phyloP scores from a whole-genome alignment of 352 stramenopile genomes.

The Pythium guiyangense region DNA sequence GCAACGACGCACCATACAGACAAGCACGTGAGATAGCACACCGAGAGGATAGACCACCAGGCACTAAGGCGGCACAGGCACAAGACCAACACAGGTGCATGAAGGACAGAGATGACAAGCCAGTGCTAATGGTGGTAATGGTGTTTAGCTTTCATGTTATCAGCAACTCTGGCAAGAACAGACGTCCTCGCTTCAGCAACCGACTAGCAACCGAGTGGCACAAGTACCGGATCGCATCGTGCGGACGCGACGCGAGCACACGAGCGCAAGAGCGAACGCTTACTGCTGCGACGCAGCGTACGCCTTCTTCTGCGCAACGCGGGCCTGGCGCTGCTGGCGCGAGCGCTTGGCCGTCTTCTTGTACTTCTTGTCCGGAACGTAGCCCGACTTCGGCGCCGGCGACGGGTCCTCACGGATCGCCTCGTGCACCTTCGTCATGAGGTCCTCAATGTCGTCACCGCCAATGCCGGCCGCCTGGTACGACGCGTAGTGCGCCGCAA shows the following conservation, averaged over 20 bases:
- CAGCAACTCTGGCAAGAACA: neutral
- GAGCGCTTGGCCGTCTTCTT: slow-evolving; percentile 93
- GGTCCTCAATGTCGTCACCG: slow-evolving; percentile 90
- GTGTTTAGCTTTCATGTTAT: slow-evolving; percentile 21
- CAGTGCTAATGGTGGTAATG: slow-evolving; percentile 4
- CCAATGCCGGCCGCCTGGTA: slow-evolving; percentile 93
- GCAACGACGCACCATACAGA: too few relatives aligned
- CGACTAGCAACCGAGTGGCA: neutral
- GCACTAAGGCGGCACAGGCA: too few relatives aligned
- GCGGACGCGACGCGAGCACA: neutral
- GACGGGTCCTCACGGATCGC: slow-evolving; percentile 97
- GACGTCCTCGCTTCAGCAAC: neutral
- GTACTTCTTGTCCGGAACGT: slow-evolving; percentile 92
- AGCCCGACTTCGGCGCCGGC: slow-evolving; percentile 89
- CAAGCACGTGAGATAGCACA: too few relatives aligned
- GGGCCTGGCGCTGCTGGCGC: slow-evolving; percentile 93
- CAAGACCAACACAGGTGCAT: too few relatives aligned
- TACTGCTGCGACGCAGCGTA: slow-evolving; percentile 66
- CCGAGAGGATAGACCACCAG: too few relatives aligned
- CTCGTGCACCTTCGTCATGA: slow-evolving; percentile 95
- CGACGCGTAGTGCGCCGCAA: slow-evolving; percentile 95
- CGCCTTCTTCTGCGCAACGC: slow-evolving; percentile 97
- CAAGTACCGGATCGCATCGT: neutral
- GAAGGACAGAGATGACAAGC: neutral
- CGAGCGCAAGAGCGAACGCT: neutral